Base-by-base conservation (phyloP, 176 grass and related monocot species). In the Oropetium thomaeum region DNA sequence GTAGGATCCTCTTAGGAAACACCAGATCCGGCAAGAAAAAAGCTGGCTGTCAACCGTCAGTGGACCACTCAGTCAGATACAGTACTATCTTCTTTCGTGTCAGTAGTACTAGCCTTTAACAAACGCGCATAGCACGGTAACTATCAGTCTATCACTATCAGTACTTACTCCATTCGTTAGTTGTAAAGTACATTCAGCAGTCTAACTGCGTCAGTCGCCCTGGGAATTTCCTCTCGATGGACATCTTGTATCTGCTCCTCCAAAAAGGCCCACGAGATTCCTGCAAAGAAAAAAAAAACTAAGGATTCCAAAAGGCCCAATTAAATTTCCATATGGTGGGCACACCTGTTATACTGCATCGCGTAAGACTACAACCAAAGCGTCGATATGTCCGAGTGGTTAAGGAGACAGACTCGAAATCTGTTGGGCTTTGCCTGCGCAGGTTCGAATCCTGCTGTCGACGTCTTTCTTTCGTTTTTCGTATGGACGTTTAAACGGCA, bases 351-450 rank as follows among this genome's bases (percentile, higher is more conserved):
- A n/a, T n/a, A n/a, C n/a, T n/a, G n/a, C n/a, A n/a, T n/a, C n/a
- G n/a, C n/a, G n/a, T n/a, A n/a, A n/a, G n/a, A n/a, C n/a, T n/a
- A n/a, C n/a, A n/a, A n/a, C n/a, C n/a, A n/a, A n/a, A n/a, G n/a
- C n/a, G n/a, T 90, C 82, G 85, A 94, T 86, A 90, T 90, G 92
- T 94, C 88, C 85, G 88, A 90, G 91, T 94, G 88, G 88, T 94
- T 94, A 98, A 93, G 95, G 95, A 92, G 91, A 92, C 90, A 88
- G 86, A 98, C 91, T 97, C 93, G 95, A 97, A 97, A 97, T 92
- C 81, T 97, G 88, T 89, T 97, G 91, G 95, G 90, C 86, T 92
- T 30, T 59, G 88, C 90, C 90, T 89, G 88, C 94, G 83, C 88
- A 97, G 85, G 85, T 90, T 90, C 82, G 82, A 88, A 83, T 88